Evolutionary conservation across 2,329 filamentous ascomycete genomes (phyloP), one percentile per base, ranked within the genome.

Genomic region (Celoporthe dispersa): DNA sequence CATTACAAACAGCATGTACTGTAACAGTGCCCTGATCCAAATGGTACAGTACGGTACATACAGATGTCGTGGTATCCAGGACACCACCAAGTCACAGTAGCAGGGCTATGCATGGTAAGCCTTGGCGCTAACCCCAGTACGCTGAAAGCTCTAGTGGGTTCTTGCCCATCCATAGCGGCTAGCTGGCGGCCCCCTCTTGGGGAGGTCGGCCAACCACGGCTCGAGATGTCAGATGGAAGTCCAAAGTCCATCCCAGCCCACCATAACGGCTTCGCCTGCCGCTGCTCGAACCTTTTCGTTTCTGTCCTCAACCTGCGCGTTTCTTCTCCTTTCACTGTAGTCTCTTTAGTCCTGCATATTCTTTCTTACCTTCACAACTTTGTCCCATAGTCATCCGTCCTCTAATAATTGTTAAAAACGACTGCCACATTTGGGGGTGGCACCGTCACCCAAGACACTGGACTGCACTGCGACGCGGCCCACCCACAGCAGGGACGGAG

Each of bases 61-160:
- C n/a, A n/a, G n/a, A n/a, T 39, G 37, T 39, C 2, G 44, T n/a
- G 16, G 22, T 16, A 2, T 48, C 22, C 22, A n/a, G 19, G 22
- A 2, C 19, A 7, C 44, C 44, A 9, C 22, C 2, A 8, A n/a
- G 44, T n/a, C 5, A 1, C 6, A 19, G 44, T 48, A 48, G 6
- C 44, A 48, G 44, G 44, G 44, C 22, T 48, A 48, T 48, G 44
- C 44, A 22, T 48, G 44, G 44, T 9, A 48, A 48, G 19, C 8
- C 25, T 33, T 31, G 53, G 53, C 53, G 53, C 53, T 33, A 57
- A 55, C 9, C 44, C 22, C 8, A 48, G 44, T 33, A 31, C 14
- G 28, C 28, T 57, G 53, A 19, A 55, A 57, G 53, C 53, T 57
- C 53, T 57, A 57, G 53, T 57, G 53, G 53, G 28, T 57, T 31